Conservation (phyloP, 805 yeast species). For the Blastobotrys parvus region DNA sequence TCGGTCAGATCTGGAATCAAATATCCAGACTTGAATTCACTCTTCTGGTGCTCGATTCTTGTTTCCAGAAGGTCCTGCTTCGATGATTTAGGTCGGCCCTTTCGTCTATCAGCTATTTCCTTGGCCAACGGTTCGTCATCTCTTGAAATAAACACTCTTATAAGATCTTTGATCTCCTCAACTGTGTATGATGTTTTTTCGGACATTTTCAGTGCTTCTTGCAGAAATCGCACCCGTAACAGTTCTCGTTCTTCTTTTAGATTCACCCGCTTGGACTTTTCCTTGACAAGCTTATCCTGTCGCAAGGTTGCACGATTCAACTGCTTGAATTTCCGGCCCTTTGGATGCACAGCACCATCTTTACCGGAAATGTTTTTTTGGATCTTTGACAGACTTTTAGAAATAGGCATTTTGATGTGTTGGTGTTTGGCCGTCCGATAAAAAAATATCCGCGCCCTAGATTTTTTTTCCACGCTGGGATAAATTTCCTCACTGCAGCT, state of each 20-base stretch:
- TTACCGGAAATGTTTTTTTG: constrained; percentile 48
- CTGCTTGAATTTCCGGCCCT: constrained; percentile 81
- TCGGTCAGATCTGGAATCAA: constrained; percentile 66
- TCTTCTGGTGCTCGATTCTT: constrained; percentile 50
- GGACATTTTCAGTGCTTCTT: constrained; percentile 43
- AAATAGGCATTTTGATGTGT: constrained; percentile 48
- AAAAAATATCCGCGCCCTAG: too few relatives aligned
- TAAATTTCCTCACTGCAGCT: too few relatives aligned
- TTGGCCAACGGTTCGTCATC: constrained; percentile 68
- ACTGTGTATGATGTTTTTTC: constrained; percentile 37
- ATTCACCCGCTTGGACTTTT: constrained; percentile 45
- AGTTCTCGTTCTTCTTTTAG: constrained; percentile 36
- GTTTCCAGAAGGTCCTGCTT: constrained; percentile 62
- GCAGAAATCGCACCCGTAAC: constrained; percentile 50
- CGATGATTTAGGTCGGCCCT: constrained; percentile 78
- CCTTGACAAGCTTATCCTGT: constrained; percentile 58
- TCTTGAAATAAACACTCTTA: constrained; percentile 52
- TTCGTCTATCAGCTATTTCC: constrained; percentile 55
- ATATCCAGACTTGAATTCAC: constrained; percentile 59
- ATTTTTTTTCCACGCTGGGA: too few relatives aligned
- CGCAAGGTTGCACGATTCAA: constrained; percentile 80
- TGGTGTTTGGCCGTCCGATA: neutral
- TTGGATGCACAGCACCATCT: constrained; percentile 64
- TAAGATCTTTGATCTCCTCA: constrained; percentile 53
- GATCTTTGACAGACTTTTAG: constrained; percentile 58